Evolutionary conservation across 345 rosid species (phyloP).

Genomic region (Acer campestre): DNA sequence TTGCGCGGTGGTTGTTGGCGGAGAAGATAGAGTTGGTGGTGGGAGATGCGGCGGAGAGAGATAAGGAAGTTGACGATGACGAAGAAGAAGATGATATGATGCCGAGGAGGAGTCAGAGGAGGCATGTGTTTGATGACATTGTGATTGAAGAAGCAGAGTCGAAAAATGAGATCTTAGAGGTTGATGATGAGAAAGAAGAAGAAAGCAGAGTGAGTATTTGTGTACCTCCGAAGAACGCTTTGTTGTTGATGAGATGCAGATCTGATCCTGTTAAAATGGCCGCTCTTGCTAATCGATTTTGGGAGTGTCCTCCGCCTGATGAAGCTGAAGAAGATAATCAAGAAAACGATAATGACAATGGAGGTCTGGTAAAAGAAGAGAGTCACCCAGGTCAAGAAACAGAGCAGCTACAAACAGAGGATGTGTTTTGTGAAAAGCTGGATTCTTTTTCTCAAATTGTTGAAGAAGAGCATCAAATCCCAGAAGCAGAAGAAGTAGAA

Average conservation of each 20-base stretch:
- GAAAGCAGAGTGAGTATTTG: constrained; percentile 57
- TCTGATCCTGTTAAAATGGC: constrained; percentile 96
- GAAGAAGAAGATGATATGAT: constrained; percentile 24
- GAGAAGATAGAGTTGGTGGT: constrained; percentile 80
- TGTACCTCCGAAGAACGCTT: constrained; percentile 87
- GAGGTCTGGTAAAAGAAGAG: background rate
- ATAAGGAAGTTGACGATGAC: constrained; percentile 37
- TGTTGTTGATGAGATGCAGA: constrained; percentile 89
- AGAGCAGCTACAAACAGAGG: constrained; percentile 21
- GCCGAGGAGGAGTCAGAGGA: constrained; percentile 59
- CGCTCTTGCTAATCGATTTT: constrained; percentile 72
- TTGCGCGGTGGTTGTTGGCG: constrained; percentile 77
- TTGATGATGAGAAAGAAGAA: constrained; percentile 26
- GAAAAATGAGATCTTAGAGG: constrained; percentile 30
- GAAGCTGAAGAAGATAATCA: constrained; percentile 23
- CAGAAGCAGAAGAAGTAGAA: constrained; percentile 22
- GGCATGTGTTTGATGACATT: constrained; percentile 73
- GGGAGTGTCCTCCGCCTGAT: constrained; percentile 55
- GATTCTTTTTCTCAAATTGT: constrained; percentile 27
- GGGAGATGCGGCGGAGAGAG: constrained; percentile 62
- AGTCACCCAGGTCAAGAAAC: constrained; percentile 21
- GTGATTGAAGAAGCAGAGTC: constrained; percentile 45
- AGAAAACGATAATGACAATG: constrained; percentile 20
- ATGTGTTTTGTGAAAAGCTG: constrained; percentile 28
- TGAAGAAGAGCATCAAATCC: constrained; percentile 20